Evolutionary conservation across 306 rosid genomes (phyloP), one percentile per base, ranked within the genome.

Genomic region (Lagenaria siceraria): DNA sequence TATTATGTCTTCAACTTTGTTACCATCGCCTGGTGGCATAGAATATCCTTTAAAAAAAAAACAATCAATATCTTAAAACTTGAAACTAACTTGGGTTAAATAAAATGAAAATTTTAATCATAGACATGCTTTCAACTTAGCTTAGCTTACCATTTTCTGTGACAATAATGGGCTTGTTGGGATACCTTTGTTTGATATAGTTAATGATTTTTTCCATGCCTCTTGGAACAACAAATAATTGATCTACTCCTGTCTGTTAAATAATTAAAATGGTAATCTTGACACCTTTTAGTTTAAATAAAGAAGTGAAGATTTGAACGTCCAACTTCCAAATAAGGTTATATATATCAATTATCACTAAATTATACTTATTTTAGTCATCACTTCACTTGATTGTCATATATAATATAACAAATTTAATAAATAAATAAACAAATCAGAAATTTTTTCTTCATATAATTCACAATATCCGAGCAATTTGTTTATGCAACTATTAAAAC

Each of bases 71-170:
- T 64, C 25, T 17, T 33, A 63, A 1, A 25, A 19, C 24, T 14
- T 33, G 36, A 4, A 8, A 40, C 2, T 8, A 40, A 1, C 56
- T 52, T 18, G 1, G 0, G 14, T 21, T 56, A 22, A 22, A 9
- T 59, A 59, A 59, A 59, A 24, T 8, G 15, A 46, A 46, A 46
- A 12, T 46, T 46, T 46, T 2, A 46, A 13, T 46, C 17, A 46
- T 46, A 12, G 5, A 11, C 17, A 46, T 46, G 52, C 15, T 12
- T 11, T 46, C 4, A 12, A 13, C 17, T 77, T 77, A 84, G 18
- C 93, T 87, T 78, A 75, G 66, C 85, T 24, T 8, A 89, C 97
- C 97, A 38, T 89, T 91, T 86, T 91, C 97, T 12, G 91, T 89
- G 10, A 91, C 84, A 81, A 84, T 84, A 80, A 86, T 82, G 78